Percentiles rank a stretch among this genome's conserved stretches.
These are phyloP conservation scores for Panicum hallii DNA, from an alignment of 202 grass and related monocot genomes.

Conservation along the genomic window DNA sequence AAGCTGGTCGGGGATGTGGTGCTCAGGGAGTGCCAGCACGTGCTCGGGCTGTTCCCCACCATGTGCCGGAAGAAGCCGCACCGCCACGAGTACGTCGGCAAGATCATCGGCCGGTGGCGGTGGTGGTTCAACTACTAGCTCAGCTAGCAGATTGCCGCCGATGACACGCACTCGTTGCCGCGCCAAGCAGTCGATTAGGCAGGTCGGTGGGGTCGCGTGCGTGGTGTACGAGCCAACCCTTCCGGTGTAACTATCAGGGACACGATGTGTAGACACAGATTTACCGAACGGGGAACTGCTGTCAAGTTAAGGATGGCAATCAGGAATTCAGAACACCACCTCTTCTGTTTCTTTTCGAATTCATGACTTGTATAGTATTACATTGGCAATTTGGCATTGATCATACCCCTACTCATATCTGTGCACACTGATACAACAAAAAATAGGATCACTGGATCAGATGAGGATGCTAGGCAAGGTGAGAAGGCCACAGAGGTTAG, in stretches of 20 bases:
- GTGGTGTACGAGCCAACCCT: not conserved
- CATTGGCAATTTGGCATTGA: not conserved
- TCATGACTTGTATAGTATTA: slow-evolving; percentile 1
- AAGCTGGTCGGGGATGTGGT: slow-evolving; percentile 52
- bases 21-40: slow-evolving; percentile 55
- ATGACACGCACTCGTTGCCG: not conserved
- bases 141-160: not conserved
- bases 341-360: not conserved
- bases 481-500: not conserved
- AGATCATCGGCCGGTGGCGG: slow-evolving; percentile 51
- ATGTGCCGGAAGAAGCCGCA: slow-evolving; percentile 51
- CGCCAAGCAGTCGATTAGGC: no score
- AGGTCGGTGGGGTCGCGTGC: not conserved
- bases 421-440: slow-evolving; percentile 16
- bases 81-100: slow-evolving; percentile 47
- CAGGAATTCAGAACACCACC: not conserved
- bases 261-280: not conserved
- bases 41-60: slow-evolving; percentile 42
- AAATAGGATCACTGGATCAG: slow-evolving; percentile 19
- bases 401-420: slow-evolving; percentile 26
- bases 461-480: not conserved
- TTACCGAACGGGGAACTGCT: not conserved
- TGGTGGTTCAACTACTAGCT: slow-evolving; percentile 68
- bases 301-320: not conserved
- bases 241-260: not conserved